phyloP scores from a whole-genome alignment of 192 early-diverging fungal genomes.

The Radiomyces spectabilis region DNA sequence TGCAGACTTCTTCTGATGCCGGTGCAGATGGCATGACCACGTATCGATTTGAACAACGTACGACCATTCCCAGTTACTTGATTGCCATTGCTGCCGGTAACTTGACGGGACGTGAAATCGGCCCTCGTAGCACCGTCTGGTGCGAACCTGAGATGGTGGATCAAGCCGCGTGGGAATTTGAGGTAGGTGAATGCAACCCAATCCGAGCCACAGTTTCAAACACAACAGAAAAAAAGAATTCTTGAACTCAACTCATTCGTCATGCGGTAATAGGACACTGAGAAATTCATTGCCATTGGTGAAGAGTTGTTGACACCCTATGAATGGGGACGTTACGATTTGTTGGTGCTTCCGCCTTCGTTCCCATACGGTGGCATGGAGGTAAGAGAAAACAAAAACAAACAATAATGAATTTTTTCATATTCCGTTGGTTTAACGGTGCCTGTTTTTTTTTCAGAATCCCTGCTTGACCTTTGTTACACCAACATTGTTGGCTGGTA shows the following conservation, averaged over 20 bases:
- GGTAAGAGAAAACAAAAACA: slow-evolving; percentile 7
- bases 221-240: not conserved
- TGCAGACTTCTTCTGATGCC: slow-evolving; percentile 54
- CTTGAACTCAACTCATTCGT: not conserved
- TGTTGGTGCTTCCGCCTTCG: slow-evolving; percentile 80
- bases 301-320: slow-evolving; percentile 82
- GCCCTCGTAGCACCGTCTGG: slow-evolving; percentile 94
- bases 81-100: slow-evolving; percentile 94
- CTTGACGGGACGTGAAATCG: slow-evolving; percentile 69
- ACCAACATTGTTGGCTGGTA: slow-evolving; percentile 83
- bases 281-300: slow-evolving; percentile 57
- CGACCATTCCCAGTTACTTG: slow-evolving; percentile 90
- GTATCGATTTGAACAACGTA: slow-evolving; percentile 81
- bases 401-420: not conserved
- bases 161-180: slow-evolving; percentile 92
- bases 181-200: slow-evolving; percentile 34
- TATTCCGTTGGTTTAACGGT: too few species aligned
- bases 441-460: slow-evolving; percentile 62
- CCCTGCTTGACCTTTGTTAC: slow-evolving; percentile 98
- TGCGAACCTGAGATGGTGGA: slow-evolving; percentile 88
- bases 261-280: slow-evolving; percentile 37
- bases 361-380: slow-evolving; percentile 67
- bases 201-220: too few species aligned
- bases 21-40: slow-evolving; percentile 45
- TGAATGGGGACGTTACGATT: slow-evolving; percentile 93